Conservation (phyloP, 2,329 filamentous ascomycete species). For the Aspergillus fumigatiaffinis region DNA sequence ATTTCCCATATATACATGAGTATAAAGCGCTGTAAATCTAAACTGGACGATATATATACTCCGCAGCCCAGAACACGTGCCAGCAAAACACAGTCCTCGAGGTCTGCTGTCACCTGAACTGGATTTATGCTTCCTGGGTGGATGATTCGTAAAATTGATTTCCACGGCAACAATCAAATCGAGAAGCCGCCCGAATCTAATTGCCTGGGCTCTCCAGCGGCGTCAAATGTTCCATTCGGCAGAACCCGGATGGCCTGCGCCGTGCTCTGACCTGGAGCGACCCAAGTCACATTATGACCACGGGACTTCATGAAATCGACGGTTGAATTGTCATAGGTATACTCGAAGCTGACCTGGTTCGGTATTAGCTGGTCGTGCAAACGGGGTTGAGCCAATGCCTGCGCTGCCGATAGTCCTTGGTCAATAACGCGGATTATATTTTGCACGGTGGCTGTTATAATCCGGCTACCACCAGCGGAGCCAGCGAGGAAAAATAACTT, state of each 20-base stretch:
- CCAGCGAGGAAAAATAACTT: slow-evolving; percentile 67
- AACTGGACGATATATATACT: no score
- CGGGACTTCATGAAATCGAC: slow-evolving; percentile 58
- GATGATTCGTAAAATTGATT: neutral
- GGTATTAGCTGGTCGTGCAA: slow-evolving; percentile 82
- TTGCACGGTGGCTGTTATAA: slow-evolving; percentile 76
- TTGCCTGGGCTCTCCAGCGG: slow-evolving; percentile 72
- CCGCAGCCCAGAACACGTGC: no score
- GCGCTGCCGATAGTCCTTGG: slow-evolving; percentile 53
- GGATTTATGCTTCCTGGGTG: neutral
- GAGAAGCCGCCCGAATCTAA: slow-evolving; percentile 63
- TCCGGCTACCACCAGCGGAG: slow-evolving; percentile 75
- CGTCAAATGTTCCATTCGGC: slow-evolving; percentile 68
- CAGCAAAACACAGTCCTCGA: no score
- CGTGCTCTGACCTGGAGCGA: slow-evolving; percentile 59
- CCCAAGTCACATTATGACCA: slow-evolving; percentile 70
- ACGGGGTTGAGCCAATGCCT: slow-evolving; percentile 64
- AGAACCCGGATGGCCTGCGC: slow-evolving; percentile 66
- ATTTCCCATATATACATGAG: neutral
- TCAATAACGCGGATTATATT: slow-evolving; percentile 71
- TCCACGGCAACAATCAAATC: slow-evolving; percentile 31
- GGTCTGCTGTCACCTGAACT: neutral
- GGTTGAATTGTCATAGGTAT: slow-evolving; percentile 61
- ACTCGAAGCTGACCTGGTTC: slow-evolving; percentile 65
- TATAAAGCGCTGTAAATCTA: neutral